Evolutionary conservation across 176 grass and related monocot genomes (phyloP), one percentile per base, ranked within the genome.

Genomic region (Metroxylon sagu): DNA sequence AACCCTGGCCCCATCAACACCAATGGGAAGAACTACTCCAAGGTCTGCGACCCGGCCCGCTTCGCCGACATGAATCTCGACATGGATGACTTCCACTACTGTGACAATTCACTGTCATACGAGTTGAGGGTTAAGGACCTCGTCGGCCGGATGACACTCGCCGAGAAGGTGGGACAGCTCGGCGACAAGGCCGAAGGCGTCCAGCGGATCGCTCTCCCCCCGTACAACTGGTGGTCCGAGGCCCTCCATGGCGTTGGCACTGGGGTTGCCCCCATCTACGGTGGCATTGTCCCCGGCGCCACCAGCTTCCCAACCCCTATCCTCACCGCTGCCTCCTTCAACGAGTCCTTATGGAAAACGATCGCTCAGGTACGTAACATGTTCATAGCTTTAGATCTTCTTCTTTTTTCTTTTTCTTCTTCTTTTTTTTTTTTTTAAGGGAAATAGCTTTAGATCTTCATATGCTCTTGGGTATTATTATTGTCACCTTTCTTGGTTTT

Each of bases 251-350:
- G 74, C 23, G 48, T 82, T 48, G 63, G 70, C 71, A 60, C 55
- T 14, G 79, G 84, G 0, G 74, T 79, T 29, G 81, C 29, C 25
- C 0, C 48, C 49, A 79, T 50, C 17, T 15, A 23, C 56, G 78
- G 85, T 65, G 71, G 73, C 67, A 55, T 56, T 31, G 85, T 82
- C 64, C 76, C 80, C 62, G 67, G 74, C 16, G 80, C 80, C 77
- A 85, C 87, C 28, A 83, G 79, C 16, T 90, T 90, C 75, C 84
- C 84, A 72, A 79, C 68, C 50, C 71, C 71, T 49, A 85, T 85
- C 68, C 65, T 75, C 76, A 64, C 71, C 76, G 82, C 67, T 29
- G 82, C 51, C 4, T 49, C 82, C 17, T 82, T 61, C 82, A 73
- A 55, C 74, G 64, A 71, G 53, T 61, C 83, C 65, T 71, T 85